Evolutionary conservation across 2,329 filamentous ascomycete genomes (phyloP).

Genomic region (Trichophyton equinum): DNA sequence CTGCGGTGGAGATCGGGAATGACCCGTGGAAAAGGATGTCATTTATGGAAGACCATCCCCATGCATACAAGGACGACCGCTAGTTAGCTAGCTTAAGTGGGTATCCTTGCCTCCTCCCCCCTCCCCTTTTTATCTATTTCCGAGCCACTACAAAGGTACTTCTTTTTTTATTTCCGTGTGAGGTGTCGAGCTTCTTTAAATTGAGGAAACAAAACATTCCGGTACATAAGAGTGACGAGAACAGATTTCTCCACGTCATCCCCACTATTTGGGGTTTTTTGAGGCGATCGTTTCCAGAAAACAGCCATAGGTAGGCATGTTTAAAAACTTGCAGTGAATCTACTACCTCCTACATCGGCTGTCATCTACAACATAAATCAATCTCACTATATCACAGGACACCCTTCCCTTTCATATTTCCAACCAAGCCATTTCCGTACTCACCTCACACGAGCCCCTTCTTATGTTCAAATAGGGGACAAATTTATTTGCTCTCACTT

Average conservation of each 20-base stretch:
- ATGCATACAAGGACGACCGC: background rate
- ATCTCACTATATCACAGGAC: slow-evolving; percentile 2
- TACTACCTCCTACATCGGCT: background rate
- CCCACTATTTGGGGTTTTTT: background rate
- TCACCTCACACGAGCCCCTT: background rate
- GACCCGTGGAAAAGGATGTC: background rate
- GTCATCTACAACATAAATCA: background rate
- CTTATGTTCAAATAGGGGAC: background rate
- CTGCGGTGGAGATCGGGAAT: background rate
- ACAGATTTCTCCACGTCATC: slow-evolving; percentile 10
- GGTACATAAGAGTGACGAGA: slow-evolving; percentile 11
- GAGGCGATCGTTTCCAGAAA: background rate
- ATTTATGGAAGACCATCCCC: background rate
- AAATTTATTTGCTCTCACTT: background rate
- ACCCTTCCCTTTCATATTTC: slow-evolving; percentile 1
- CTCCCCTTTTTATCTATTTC: background rate
- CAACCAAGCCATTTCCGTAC: slow-evolving; percentile 1
- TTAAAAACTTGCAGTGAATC: background rate
- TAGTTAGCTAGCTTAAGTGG: background rate
- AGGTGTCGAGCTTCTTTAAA: slow-evolving; percentile 1
- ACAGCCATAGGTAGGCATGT: background rate
- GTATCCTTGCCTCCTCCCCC: background rate
- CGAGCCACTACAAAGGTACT: background rate
- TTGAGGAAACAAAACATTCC: slow-evolving; percentile 6
- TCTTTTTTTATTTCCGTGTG: background rate